Evolutionary conservation across 352 stramenopile species (phyloP).

Genomic region (Pythium scleroteichum): DNA sequence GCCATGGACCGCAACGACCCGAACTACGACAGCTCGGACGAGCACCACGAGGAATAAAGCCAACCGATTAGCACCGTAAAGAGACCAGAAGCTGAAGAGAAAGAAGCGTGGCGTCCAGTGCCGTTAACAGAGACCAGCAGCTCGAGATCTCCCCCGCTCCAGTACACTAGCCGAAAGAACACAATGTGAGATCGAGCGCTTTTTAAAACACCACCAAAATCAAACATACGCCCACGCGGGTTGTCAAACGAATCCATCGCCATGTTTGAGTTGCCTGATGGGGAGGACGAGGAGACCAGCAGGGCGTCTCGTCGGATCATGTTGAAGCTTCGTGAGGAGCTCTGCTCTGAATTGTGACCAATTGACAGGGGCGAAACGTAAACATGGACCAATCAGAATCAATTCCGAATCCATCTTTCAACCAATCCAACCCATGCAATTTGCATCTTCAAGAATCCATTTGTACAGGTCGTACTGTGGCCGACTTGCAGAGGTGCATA

Average conservation of each 20-base stretch:
- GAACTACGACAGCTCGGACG: conserved; percentile 63
- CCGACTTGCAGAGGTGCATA: too few relatives aligned
- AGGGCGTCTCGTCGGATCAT: conserved; percentile 9
- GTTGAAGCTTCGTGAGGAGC: conserved; percentile 21
- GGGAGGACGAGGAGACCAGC: not conserved
- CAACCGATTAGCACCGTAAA: not conserved
- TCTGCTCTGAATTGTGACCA: conserved; percentile 1
- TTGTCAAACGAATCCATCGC: not conserved
- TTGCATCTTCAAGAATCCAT: too few relatives aligned
- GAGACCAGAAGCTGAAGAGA: not conserved
- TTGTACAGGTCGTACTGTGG: too few relatives aligned
- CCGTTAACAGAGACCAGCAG: not conserved
- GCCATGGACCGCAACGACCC: conserved; percentile 72
- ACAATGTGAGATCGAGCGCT: too few relatives aligned
- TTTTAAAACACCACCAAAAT: not conserved
- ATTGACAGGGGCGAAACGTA: conserved; percentile 14
- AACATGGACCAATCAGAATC: conserved; percentile 23
- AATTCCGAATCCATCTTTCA: too few relatives aligned
- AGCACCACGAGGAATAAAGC: conserved; percentile 9
- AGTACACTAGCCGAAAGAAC: not conserved
- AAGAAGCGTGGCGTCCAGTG: not conserved
- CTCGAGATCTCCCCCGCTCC: not conserved
- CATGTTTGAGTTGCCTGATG: not conserved
- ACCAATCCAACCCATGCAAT: too few relatives aligned
- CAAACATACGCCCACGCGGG: not conserved